Percentiles rank a stretch among this genome's conserved stretches.
phyloP scores from a whole-genome alignment of 495 filamentous ascomycete species.

The Chlorociboria aeruginascens region DNA sequence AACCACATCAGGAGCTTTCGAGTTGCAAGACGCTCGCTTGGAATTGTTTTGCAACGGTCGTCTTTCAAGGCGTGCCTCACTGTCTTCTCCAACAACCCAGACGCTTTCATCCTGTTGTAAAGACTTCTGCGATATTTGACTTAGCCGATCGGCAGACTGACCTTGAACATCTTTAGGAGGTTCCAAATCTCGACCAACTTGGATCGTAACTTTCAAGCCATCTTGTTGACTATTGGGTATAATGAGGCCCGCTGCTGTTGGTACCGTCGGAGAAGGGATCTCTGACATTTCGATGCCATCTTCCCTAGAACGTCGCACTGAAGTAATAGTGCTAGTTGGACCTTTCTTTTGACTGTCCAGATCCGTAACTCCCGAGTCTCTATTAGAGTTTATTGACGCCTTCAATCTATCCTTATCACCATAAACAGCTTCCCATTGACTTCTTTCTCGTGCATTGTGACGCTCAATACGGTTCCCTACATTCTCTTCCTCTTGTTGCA shows the following conservation, averaged over 20 bases:
- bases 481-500: slow-evolving; percentile 60
- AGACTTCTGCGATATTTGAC: slow-evolving; percentile 1
- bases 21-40: slow-evolving; percentile 7
- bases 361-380: slow-evolving; percentile 42
- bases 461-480: slow-evolving; percentile 57
- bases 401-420: slow-evolving; percentile 35
- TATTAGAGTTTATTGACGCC: slow-evolving; percentile 13
- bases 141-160: slow-evolving; percentile 6
- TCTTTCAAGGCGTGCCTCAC: slow-evolving; percentile 18
- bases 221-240: slow-evolving; percentile 21
- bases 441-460: slow-evolving; percentile 50
- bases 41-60: slow-evolving; percentile 10
- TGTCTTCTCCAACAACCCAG: slow-evolving; percentile 22
- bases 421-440: slow-evolving; percentile 73
- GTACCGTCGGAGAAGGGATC: slow-evolving; percentile 19
- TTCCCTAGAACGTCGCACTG: slow-evolving; percentile 18
- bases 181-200: slow-evolving; percentile 26
- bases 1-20: slow-evolving; percentile 29
- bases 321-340: slow-evolving; percentile 23
- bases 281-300: slow-evolving; percentile 26
- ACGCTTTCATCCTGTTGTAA: slow-evolving; percentile 23
- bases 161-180: slow-evolving; percentile 3
- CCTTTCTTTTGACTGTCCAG: slow-evolving; percentile 39
- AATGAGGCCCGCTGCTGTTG: slow-evolving; percentile 21
- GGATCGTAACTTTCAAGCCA: slow-evolving; percentile 24